These are phyloP conservation scores for Colletotrichum higginsianum DNA, from an alignment of 2,329 filamentous ascomycete species.

Conservation along the genomic window DNA sequence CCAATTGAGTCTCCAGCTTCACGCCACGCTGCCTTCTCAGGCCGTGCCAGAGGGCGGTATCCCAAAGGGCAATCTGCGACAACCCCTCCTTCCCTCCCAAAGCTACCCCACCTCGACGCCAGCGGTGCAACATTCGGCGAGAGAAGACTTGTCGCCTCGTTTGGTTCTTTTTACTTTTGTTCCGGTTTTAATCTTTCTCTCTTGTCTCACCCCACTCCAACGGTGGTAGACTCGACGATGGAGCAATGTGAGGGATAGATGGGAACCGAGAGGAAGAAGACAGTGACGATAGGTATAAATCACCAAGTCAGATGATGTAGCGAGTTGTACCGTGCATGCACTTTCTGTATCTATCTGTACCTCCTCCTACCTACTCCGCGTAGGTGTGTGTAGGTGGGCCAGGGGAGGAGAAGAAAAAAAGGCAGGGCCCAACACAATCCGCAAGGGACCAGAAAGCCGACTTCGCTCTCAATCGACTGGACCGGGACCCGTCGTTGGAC, in stretches of 20 bases:
- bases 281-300: constrained; percentile 3
- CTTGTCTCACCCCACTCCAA: no score
- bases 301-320: constrained; percentile 5
- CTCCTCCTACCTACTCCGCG: background rate
- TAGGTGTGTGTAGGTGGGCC: constrained; percentile 8
- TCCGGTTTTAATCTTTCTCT: background rate
- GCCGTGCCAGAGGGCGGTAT: constrained; percentile 33
- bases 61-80: constrained; percentile 38
- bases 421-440: no score
- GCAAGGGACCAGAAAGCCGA: constrained; percentile 24
- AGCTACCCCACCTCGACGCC: constrained; percentile 34
- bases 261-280: background rate
- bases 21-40: constrained; percentile 37
- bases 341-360: no score
- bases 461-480: constrained; percentile 37
- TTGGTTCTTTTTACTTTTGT: background rate
- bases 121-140: background rate
- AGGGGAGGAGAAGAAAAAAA: background rate
- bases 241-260: constrained; percentile 2
- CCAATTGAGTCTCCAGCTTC: constrained; percentile 31
- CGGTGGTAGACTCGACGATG: background rate
- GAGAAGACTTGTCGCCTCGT: constrained; percentile 33
- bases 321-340: background rate
- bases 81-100: constrained; percentile 39
- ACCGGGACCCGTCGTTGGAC: constrained; percentile 25